Evolutionary conservation across 2,329 filamentous ascomycete genomes (phyloP), one percentile per base, ranked within the genome.

Genomic region (Myriosclerotinia duriaeana): DNA sequence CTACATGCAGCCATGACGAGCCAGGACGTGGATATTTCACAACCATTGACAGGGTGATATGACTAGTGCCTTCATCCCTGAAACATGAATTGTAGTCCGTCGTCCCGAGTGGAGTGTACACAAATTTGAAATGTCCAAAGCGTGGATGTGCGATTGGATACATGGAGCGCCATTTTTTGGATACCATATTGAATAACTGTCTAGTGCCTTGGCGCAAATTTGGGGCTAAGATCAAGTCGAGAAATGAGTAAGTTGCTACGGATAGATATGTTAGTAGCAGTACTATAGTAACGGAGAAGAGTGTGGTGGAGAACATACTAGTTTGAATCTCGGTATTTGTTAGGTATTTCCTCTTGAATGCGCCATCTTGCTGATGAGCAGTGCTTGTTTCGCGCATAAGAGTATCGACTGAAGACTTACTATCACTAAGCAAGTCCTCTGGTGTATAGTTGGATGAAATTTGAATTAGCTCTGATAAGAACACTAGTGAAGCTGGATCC

Each of bases 261-360:
- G 3, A 22, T 3, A 8, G 3, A 22, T 20, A 22, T 46, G 11
- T 59, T 22, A 59, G 26, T 59, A 34, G 2, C 17, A 8, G n/a
- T 2, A 14, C 2, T 12, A 0, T 46, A 3, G 1, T 12, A 1
- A n/a, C 0, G 8, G 4, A 9, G 1, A 26, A 34, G 30, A 0
- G 46, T 26, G 15, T 30, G 12, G 14, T 15, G 30, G 22, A 52
- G 11, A 22, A 3, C 26, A 15, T 48, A 59, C 56, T 1, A 15
- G 17, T 11, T 9, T 48, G 30, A 0, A 20, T 44, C n/a, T 15
- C 22, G 22, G 22, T 52, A 7, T 50, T 3, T 4, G 22, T 12
- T 26, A 50, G 1, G 4, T 15, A 2, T 12, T 11, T 26, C 7
- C n/a, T 11, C n/a, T 22, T 9, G n/a, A 50, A 26, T n/a, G 17